A percentile compares a stretch with the other conserved stretches of the same genome.
These are phyloP conservation scores for Tolypocladium capitatum DNA, from an alignment of 2,329 filamentous ascomycete species.

Conservation along the genomic window DNA sequence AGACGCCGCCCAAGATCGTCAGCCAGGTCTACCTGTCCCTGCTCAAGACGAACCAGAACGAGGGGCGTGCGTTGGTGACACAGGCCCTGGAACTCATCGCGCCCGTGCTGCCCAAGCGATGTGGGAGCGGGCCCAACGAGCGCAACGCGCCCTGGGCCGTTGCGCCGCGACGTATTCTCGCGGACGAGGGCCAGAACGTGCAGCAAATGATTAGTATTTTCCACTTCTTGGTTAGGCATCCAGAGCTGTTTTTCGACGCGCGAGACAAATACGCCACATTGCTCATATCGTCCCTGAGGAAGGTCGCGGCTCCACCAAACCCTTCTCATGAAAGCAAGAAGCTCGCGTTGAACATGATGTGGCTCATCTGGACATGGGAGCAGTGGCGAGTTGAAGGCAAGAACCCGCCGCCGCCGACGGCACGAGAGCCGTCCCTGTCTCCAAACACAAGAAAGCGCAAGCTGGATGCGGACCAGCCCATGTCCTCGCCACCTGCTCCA, in stretches of 20 bases:
- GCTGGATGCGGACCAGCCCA: conserved; percentile 48
- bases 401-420: conserved; percentile 11
- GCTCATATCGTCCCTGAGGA: conserved; percentile 78
- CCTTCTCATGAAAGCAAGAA: conserved; percentile 87
- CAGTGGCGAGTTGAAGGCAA: conserved; percentile 60
- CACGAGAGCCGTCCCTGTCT: conserved; percentile 45
- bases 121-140: conserved; percentile 56
- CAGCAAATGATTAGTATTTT: conserved; percentile 97
- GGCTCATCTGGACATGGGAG: conserved; percentile 87
- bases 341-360: conserved; percentile 80
- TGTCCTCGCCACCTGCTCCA: conserved; percentile 40
- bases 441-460: conserved; percentile 65
- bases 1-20: conserved; percentile 91
- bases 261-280: conserved; percentile 80
- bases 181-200: conserved; percentile 87
- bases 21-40: conserved; percentile 89
- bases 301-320: conserved; percentile 72
- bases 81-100: conserved; percentile 91
- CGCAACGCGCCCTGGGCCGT: conserved; percentile 77
- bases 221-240: conserved; percentile 86
- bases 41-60: conserved; percentile 85
- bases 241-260: conserved; percentile 87
- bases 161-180: conserved; percentile 77
- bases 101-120: conserved; percentile 81
- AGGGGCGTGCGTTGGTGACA: conserved; percentile 81